Conservation (phyloP, 139 green algal genomes). For the Monoraphidium neglectum region DNA sequence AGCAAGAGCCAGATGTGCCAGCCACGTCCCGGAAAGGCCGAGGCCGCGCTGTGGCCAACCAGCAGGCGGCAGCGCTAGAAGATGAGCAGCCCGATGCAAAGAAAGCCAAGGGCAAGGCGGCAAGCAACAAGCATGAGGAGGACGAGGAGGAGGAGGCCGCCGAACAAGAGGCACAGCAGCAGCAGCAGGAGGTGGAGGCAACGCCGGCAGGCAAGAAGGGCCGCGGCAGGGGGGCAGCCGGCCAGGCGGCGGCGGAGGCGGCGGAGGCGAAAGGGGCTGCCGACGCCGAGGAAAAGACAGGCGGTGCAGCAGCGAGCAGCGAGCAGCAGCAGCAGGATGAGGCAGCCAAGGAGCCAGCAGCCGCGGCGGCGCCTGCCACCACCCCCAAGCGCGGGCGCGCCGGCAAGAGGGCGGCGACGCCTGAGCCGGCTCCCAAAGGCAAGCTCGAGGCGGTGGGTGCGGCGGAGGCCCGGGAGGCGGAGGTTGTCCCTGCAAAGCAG, state of each 20-base stretch:
- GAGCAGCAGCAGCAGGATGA: background rate
- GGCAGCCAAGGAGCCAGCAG: background rate
- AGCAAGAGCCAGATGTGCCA: background rate
- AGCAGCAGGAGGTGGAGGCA: background rate
- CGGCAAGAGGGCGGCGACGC: too few relatives aligned
- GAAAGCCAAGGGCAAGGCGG: background rate
- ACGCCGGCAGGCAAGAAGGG: background rate
- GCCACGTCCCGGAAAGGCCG: background rate
- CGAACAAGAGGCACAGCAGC: background rate
- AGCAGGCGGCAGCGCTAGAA: background rate
- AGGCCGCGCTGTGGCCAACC: background rate
- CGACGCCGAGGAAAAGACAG: background rate
- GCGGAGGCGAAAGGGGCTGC: background rate
- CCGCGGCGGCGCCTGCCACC: slow-evolving; percentile 2
- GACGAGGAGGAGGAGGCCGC: background rate
- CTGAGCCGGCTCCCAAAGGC: background rate
- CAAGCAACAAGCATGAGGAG: background rate
- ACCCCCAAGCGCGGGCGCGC: slow-evolving; percentile 4
- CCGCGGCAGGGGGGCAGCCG: background rate
- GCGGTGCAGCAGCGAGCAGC: background rate
- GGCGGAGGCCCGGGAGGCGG: too few relatives aligned
- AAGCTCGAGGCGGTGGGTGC: too few relatives aligned
- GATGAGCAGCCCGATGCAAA: background rate
- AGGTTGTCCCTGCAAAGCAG: too few relatives aligned
- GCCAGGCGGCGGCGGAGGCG: background rate